phyloP scores from a whole-genome alignment of 2,329 filamentous ascomycete species.

The Ceratocystis cubensis region DNA sequence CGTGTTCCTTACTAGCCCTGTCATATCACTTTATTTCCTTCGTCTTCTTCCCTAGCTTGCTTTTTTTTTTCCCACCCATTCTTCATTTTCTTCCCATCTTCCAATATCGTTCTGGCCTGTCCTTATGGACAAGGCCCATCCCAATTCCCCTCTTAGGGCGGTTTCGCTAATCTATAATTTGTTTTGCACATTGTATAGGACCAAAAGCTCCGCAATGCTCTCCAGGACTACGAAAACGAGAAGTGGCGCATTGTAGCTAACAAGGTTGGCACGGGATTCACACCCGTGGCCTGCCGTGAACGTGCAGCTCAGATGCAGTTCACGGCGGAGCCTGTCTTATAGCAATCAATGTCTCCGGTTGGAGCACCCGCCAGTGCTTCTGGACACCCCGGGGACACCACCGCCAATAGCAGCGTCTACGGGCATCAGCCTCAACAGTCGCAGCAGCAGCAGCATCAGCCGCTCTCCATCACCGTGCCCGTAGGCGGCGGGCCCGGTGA shows the following conservation, averaged over 20 bases:
- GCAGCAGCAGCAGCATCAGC: constrained; percentile 1
- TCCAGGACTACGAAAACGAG: constrained; percentile 79
- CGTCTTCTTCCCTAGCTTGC: not conserved
- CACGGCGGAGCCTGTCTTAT: constrained; percentile 35
- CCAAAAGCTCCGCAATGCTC: constrained; percentile 60
- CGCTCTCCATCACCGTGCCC: constrained; percentile 9
- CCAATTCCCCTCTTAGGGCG: not conserved
- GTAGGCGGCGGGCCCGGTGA: constrained; percentile 4
- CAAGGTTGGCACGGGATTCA: constrained; percentile 83
- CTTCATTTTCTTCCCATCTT: not conserved
- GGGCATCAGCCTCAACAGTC: constrained; percentile 1
- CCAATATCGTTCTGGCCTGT: constrained; percentile 1
- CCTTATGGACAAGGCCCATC: not conserved
- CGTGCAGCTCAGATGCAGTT: constrained; percentile 51
- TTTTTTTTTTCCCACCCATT: not conserved
- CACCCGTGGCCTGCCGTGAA: constrained; percentile 74
- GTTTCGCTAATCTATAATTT: not conserved
- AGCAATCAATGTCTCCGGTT: constrained; percentile 44
- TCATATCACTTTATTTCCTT: constrained; percentile 3
- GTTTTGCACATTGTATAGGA: constrained; percentile 41
- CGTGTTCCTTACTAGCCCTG: constrained; percentile 3
- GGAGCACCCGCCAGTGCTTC: constrained; percentile 34
- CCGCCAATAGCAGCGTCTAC: constrained; percentile 13
- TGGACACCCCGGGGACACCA: constrained; percentile 29
- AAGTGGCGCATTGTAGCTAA: constrained; percentile 86